Percentiles rank a stretch among this genome's conserved stretches.
Evolutionary conservation across 139 green algal species (phyloP).

Genomic region (Desmodesmus armatus): DNA sequence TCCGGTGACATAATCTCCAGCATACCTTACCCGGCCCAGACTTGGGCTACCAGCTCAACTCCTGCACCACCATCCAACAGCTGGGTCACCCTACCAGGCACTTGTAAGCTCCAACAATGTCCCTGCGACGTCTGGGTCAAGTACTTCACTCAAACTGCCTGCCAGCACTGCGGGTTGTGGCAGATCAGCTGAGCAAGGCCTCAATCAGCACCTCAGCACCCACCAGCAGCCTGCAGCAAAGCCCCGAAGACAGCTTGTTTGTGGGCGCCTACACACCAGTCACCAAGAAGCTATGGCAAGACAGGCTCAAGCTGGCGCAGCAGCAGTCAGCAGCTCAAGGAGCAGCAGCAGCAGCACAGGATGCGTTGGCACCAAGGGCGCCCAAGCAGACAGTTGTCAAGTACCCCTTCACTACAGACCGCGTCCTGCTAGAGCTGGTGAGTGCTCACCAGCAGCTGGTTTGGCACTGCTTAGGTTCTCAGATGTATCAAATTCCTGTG

Average conservation of each 20-base stretch:
- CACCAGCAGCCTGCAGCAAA: neutral
- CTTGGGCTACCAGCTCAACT: too few relatives aligned
- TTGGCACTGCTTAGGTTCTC: too few relatives aligned
- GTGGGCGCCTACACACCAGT: conserved; percentile 69
- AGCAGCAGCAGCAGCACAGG: conserved; percentile 13
- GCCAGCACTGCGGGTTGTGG: too few relatives aligned
- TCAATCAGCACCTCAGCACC: neutral
- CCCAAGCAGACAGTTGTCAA: conserved; percentile 47
- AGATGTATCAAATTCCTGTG: neutral
- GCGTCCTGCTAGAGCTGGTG: conserved; percentile 65
- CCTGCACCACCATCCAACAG: too few relatives aligned
- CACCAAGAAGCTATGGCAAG: conserved; percentile 72
- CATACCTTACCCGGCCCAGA: too few relatives aligned
- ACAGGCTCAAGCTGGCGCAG: conserved; percentile 39
- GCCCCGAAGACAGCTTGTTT: conserved; percentile 48
- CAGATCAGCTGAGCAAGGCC: too few relatives aligned
- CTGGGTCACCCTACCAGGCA: too few relatives aligned
- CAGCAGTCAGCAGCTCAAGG: conserved; percentile 4
- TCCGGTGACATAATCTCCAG: too few relatives aligned
- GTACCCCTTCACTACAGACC: conserved; percentile 75
- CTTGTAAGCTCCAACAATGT: too few relatives aligned
- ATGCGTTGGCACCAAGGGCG: neutral
- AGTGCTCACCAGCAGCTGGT: too few relatives aligned
- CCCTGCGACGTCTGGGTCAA: too few relatives aligned
- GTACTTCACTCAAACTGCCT: too few relatives aligned